A percentile compares a stretch with the other conserved stretches of the same genome.
Evolutionary conservation across 345 rosid species (phyloP).

Genomic region (Populus euphratica): DNA sequence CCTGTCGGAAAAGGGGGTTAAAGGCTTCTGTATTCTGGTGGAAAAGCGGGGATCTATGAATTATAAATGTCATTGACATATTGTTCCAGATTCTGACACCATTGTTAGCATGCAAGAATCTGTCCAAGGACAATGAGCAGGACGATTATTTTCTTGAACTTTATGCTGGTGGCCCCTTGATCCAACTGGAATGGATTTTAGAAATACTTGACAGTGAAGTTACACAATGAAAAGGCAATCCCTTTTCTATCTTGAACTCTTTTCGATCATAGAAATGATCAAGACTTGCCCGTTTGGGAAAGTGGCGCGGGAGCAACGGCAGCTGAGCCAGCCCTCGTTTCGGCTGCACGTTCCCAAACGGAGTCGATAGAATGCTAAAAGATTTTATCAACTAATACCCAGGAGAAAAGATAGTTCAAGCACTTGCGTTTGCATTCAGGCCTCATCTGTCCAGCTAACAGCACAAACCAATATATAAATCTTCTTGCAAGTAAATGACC

Average conservation of each 20-base stretch:
- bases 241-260: not conserved
- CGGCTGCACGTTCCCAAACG: too few relatives aligned
- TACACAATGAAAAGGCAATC: not conserved
- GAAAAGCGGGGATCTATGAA: not conserved
- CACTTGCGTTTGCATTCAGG: too few relatives aligned
- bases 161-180: slow-evolving; percentile 15
- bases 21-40: not conserved
- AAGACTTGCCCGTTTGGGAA: not conserved
- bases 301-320: too few relatives aligned
- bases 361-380: not conserved
- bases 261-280: not conserved
- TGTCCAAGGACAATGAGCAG: slow-evolving; percentile 16
- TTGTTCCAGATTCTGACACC: not conserved
- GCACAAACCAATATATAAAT: not conserved
- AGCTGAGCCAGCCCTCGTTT: too few relatives aligned
- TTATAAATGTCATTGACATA: not conserved
- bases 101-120: slow-evolving; percentile 18
- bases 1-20: slow-evolving; percentile 15
- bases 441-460: not conserved
- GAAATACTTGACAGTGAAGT: not conserved
- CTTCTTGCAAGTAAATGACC: too few relatives aligned
- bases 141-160: slow-evolving; percentile 8
- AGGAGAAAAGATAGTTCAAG: not conserved
- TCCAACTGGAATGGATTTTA: slow-evolving; percentile 7
- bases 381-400: not conserved